Percentiles rank a stretch among this genome's conserved stretches.
Evolutionary conservation across 192 early-diverging fungal species (phyloP).

Genomic region (Coemansia asiatica): DNA sequence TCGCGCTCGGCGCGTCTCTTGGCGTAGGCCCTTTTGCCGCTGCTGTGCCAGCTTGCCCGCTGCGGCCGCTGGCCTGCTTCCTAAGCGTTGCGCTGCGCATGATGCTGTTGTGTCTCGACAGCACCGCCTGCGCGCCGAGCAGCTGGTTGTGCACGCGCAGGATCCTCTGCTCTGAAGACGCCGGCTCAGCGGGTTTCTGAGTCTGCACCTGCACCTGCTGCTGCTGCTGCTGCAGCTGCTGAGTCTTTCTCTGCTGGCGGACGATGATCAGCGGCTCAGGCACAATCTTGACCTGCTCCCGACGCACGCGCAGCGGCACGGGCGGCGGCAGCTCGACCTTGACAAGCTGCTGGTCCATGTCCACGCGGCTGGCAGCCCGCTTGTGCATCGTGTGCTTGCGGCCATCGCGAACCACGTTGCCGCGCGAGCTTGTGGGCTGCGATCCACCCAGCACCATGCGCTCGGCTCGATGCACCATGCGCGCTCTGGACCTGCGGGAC

Average conservation of each 20-base stretch:
- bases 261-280: conserved; percentile 55
- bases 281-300: conserved; percentile 33
- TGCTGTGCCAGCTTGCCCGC: background rate
- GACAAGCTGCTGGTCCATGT: conserved; percentile 53
- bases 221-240: background rate
- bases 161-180: conserved; percentile 35
- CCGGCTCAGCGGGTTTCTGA: background rate
- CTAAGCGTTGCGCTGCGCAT: conserved; percentile 22
- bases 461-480: conserved; percentile 43
- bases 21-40: no score
- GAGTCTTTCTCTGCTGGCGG: conserved; percentile 14
- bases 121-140: conserved; percentile 52
- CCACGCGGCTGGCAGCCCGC: conserved; percentile 40
- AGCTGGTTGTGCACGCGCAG: conserved; percentile 54
- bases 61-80: conserved; percentile 1
- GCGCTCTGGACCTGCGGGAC: conserved; percentile 26
- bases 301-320: conserved; percentile 55
- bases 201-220: background rate
- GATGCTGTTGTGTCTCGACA: conserved; percentile 45
- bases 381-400: conserved; percentile 23
- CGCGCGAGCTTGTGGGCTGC: conserved; percentile 9
- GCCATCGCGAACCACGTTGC: background rate
- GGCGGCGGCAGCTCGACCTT: conserved; percentile 51
- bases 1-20: no score
- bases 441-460: conserved; percentile 47